Base-by-base conservation (phyloP, 352 stramenopile species). In the Phytophthora hybrid region DNA sequence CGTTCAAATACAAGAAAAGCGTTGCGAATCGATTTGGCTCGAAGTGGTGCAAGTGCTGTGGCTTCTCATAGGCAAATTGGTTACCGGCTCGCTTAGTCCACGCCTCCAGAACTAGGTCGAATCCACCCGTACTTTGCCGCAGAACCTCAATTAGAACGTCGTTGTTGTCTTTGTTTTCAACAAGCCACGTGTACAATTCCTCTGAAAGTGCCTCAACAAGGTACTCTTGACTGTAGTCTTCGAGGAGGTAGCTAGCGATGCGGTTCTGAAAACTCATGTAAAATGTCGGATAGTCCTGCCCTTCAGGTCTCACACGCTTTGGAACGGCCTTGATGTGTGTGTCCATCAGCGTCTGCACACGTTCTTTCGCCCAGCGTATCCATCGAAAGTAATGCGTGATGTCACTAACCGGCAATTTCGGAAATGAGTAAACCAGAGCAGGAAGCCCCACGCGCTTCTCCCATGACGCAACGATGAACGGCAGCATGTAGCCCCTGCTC, bases 1-100 rank as follows among this genome's bases (percentile, higher is more conserved):
- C 90, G 67, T 91, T 98, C 41, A 99, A 79, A 80, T 99, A 99
- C 73, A 98, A 84, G 55, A 98, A 98, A 11, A 99, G 83, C 14
- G 96, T 99, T 7, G 91, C 93, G 74, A 97, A 98, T 18, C 97
- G 88, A 83, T 99, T 99, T 26, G 87, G 85, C 68, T 92, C 84
- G 59, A 93, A 91, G 55, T 91, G 82, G 29, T 83, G 74, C 52
- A 86, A 51, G 63, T 87, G 59, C 61, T 66, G 65, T 2, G 86
- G 86, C 29, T 78, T 88, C 47, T 76, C 77, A 66, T 89, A 92
- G 49, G 65, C 39, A 63, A 90, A 90, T 18, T 73, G 61, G 7
- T 76, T 66, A 19, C 84, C 82, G 1, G 75, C 77, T 18, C 82
- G 84, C 59, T 86, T 84, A n/a, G 71, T 79, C 76, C 85, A 94